These are phyloP conservation scores for Pogostemon cablin DNA, from an alignment of 257 asterid species.

Conservation along the genomic window DNA sequence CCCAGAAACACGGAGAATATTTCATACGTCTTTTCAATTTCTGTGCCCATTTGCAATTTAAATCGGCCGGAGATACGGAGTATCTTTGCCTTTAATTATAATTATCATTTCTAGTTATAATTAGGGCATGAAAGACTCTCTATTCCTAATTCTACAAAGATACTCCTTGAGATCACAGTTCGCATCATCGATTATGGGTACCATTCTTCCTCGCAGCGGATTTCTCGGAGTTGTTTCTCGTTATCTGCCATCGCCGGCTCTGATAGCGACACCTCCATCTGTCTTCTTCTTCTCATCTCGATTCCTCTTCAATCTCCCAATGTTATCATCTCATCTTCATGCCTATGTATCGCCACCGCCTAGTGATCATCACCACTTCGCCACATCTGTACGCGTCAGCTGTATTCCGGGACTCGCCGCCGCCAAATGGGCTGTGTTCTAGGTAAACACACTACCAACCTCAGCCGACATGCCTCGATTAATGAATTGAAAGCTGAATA, in stretches of 20 bases:
- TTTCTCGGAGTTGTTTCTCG: constrained; percentile 4
- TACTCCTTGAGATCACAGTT: constrained; percentile 27
- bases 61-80: too few relatives aligned
- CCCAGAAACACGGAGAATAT: too few relatives aligned
- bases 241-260: constrained; percentile 31
- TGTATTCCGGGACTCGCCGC: constrained; percentile 39
- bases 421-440: constrained; percentile 66
- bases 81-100: too few relatives aligned
- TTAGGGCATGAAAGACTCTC: too few relatives aligned
- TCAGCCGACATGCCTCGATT: constrained; percentile 30
- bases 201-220: constrained; percentile 31
- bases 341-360: not conserved
- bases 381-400: constrained; percentile 21
- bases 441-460: constrained; percentile 30
- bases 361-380: constrained; percentile 26
- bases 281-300: constrained; percentile 26
- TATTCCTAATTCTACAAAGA: not conserved
- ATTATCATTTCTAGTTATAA: too few relatives aligned
- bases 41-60: too few relatives aligned
- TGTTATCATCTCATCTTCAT: constrained; percentile 13
- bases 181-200: constrained; percentile 28
- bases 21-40: too few relatives aligned
- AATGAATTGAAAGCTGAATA: constrained; percentile 45
- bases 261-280: constrained; percentile 27
- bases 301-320: not conserved